A percentile compares a stretch with the other conserved stretches of the same genome.
phyloP scores from a whole-genome alignment of 495 filamentous ascomycete genomes.

The Clavariopsis aquatica region DNA sequence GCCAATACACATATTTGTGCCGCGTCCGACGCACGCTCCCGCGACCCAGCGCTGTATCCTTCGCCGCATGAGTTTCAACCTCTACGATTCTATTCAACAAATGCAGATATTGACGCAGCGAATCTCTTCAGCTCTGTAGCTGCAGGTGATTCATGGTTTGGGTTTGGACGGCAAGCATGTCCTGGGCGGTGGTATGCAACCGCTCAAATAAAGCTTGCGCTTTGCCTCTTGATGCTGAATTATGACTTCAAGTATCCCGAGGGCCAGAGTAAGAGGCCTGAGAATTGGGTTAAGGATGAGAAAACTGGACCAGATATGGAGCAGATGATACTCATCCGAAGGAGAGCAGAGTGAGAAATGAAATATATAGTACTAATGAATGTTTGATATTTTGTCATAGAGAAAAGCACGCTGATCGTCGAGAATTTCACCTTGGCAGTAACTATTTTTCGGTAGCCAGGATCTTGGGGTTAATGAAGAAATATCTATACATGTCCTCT shows the following conservation, averaged over 20 bases:
- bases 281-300: conserved; percentile 5
- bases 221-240: background rate
- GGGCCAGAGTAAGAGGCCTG: background rate
- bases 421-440: too few relatives aligned
- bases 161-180: background rate
- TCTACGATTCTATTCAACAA: background rate
- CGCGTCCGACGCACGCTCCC: background rate
- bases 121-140: conserved; percentile 1
- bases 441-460: too few relatives aligned
- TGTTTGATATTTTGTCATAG: too few relatives aligned
- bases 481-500: too few relatives aligned
- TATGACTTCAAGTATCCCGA: conserved; percentile 1
- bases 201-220: conserved; percentile 4
- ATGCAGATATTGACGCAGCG: background rate
- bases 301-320: conserved; percentile 3
- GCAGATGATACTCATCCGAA: background rate
- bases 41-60: background rate
- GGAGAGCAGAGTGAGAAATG: too few relatives aligned
- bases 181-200: conserved; percentile 5
- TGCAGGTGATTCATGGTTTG: background rate
- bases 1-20: background rate
- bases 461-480: too few relatives aligned
- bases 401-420: too few relatives aligned
- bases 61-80: too few relatives aligned
- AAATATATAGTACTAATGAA: too few relatives aligned